Conservation (phyloP, 1,139 yeast genomes). For the Diutina sp. region DNA sequence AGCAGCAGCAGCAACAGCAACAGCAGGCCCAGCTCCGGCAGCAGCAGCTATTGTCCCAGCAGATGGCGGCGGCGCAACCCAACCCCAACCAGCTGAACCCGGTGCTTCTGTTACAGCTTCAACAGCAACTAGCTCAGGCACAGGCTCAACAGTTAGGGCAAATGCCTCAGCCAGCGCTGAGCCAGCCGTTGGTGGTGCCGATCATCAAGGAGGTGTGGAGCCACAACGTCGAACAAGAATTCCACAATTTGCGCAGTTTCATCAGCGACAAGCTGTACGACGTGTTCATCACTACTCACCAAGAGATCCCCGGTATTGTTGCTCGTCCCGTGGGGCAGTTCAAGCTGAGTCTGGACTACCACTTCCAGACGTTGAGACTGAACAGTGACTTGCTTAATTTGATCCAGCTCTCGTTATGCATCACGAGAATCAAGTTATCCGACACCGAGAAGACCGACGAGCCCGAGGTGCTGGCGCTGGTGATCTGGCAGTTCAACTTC, state of each 20-base stretch:
- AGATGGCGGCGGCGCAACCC: conserved; percentile 2
- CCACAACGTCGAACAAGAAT: conserved; percentile 72
- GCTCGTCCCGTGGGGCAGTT: conserved; percentile 97
- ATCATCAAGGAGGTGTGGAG: conserved; percentile 70
- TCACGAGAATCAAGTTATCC: conserved; percentile 49
- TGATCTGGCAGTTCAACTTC: conserved; percentile 93
- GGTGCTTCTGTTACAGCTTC: conserved; percentile 20
- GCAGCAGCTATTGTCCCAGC: conserved; percentile 20
- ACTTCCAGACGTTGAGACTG: conserved; percentile 86
- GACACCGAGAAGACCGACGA: conserved; percentile 18
- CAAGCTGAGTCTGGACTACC: conserved; percentile 82
- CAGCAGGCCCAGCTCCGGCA: conserved; percentile 15
- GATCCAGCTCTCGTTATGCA: conserved; percentile 79
- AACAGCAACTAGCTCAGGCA: conserved; percentile 10
- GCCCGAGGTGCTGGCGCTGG: conserved; percentile 50
- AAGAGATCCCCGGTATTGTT: conserved; percentile 92
- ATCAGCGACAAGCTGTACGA: conserved; percentile 48
- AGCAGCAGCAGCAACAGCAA: conserved; percentile 11
- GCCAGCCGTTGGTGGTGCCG: conserved; percentile 13
- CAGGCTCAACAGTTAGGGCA: conserved; percentile 4
- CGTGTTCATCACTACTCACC: conserved; percentile 59
- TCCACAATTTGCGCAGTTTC: conserved; percentile 58
- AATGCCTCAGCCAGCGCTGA: conserved; percentile 5
- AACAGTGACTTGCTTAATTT: conserved; percentile 80
- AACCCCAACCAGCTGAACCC: conserved; percentile 14